These are phyloP conservation scores for Cystobasidiopsis lactophilus DNA, from an alignment of 768 basidiomycete species.

Conservation along the genomic window DNA sequence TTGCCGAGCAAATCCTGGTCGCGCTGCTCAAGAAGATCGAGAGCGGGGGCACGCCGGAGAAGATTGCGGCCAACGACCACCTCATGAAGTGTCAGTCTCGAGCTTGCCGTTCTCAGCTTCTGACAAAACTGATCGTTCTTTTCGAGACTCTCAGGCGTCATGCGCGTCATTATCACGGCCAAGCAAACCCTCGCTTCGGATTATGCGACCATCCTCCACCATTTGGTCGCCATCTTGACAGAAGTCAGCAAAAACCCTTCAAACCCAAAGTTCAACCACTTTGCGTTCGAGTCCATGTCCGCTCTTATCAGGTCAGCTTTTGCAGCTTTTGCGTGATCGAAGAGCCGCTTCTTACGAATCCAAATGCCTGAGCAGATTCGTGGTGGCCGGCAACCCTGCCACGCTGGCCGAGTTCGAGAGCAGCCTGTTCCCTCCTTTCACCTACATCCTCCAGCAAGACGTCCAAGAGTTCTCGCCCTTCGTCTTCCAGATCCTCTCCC, in stretches of 20 bases:
- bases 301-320: conserved; percentile 53
- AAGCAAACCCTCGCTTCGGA: conserved; percentile 49
- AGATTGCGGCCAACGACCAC: conserved; percentile 91
- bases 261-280: conserved; percentile 94
- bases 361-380: conserved; percentile 35
- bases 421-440: conserved; percentile 66
- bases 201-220: conserved; percentile 42
- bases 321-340: neutral
- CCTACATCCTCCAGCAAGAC: conserved; percentile 68
- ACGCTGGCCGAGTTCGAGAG: conserved; percentile 55
- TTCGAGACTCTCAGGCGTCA: conserved; percentile 43
- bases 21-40: conserved; percentile 63
- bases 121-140: neutral
- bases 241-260: conserved; percentile 86
- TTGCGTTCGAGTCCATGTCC: conserved; percentile 89
- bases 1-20: conserved; percentile 43
- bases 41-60: conserved; percentile 54
- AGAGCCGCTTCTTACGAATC: neutral
- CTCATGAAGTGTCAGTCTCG: conserved; percentile 78
- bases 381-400: conserved; percentile 45
- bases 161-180: conserved; percentile 81
- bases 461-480: conserved; percentile 96
- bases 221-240: conserved; percentile 62
- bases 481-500: conserved; percentile 85
- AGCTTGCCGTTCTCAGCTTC: neutral